phyloP scores from a whole-genome alignment of 169 alveolate species.

The Eimeria sp. region DNA sequence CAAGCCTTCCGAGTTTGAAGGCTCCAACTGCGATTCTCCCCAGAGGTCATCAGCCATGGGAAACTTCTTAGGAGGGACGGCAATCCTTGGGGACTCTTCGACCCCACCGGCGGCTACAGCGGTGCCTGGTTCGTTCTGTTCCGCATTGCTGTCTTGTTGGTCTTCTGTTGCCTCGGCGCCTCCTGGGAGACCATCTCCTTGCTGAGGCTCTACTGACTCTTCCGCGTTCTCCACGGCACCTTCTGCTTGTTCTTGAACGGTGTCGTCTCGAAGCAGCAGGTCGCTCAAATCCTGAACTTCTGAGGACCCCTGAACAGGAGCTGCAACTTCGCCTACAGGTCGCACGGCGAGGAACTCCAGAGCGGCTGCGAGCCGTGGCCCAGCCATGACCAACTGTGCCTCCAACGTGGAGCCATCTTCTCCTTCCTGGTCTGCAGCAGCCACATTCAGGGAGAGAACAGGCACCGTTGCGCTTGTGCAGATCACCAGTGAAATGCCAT shows the following conservation, averaged over 20 bases:
- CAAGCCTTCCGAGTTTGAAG: background rate
- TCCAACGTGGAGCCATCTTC: conserved; percentile 33
- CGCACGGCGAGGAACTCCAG: conserved; percentile 38
- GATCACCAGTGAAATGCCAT: background rate
- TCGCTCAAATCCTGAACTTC: conserved; percentile 43
- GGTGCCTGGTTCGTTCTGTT: background rate
- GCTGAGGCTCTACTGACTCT: background rate
- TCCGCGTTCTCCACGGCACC: background rate
- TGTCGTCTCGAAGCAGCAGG: conserved; percentile 28
- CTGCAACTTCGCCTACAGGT: conserved; percentile 56
- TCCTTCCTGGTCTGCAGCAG: conserved; percentile 31
- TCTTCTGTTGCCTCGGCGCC: background rate
- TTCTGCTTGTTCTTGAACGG: background rate
- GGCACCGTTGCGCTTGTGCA: background rate
- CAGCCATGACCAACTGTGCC: conserved; percentile 55
- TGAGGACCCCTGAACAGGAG: conserved; percentile 51
- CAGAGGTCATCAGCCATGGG: conserved; percentile 45
- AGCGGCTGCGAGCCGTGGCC: conserved; percentile 54
- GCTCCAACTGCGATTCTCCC: conserved; percentile 61
- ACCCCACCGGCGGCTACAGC: background rate
- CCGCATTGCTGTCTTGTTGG: background rate
- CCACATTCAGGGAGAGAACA: background rate
- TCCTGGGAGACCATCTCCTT: background rate
- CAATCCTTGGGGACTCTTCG: background rate
- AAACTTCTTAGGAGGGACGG: conserved; percentile 11